phyloP scores from a whole-genome alignment of 257 asterid genomes.

The Solanum dulcamara region DNA sequence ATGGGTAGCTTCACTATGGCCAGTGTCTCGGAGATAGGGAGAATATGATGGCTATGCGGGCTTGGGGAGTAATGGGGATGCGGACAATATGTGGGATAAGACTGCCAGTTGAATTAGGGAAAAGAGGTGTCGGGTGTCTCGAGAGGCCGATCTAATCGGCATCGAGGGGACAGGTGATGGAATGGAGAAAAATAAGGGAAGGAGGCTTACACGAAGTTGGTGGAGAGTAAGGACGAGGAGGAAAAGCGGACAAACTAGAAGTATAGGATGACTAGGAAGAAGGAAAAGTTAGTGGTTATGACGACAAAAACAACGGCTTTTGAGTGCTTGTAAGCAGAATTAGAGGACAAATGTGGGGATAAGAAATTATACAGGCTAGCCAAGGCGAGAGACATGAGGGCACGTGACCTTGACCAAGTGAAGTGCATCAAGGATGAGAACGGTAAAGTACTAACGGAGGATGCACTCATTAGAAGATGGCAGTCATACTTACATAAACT shows the following conservation, averaged over 20 bases:
- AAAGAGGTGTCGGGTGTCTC: neutral
- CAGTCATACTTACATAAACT: neutral
- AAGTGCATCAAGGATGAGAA: too few relatives aligned
- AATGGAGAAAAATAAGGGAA: neutral
- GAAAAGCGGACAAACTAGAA: neutral
- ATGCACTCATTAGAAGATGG: neutral
- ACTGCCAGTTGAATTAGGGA: neutral
- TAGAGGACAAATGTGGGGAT: neutral
- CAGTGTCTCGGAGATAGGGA: neutral
- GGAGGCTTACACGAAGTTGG: neutral
- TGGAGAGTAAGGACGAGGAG: neutral
- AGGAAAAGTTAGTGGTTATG: neutral
- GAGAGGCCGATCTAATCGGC: neutral
- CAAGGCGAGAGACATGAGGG: too few relatives aligned
- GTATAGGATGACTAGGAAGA: neutral
- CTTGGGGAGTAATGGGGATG: neutral
- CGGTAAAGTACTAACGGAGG: neutral
- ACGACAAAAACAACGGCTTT: neutral
- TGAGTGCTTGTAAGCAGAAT: neutral
- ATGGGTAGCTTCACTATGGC: neutral
- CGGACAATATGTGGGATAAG: neutral
- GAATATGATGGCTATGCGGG: neutral
- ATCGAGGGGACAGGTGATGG: neutral
- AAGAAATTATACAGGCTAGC: neutral
- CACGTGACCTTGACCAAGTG: too few relatives aligned